Conservation (phyloP, 257 asterid genomes). For the Penstemon davidsonii region DNA sequence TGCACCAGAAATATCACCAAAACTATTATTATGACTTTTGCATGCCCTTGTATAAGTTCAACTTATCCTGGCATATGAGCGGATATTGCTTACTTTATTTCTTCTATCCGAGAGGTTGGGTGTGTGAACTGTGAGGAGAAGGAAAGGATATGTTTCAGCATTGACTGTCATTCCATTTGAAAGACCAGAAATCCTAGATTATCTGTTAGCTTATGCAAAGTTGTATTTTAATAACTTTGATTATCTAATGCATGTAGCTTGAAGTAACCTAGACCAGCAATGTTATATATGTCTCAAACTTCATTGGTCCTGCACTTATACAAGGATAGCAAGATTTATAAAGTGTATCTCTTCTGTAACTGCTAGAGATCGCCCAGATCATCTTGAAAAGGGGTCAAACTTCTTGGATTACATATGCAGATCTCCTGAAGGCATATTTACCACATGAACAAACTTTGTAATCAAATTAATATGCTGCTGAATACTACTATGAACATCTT, state of each 20-base stretch:
- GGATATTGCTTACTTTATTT: too few relatives aligned
- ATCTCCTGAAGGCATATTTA: background rate
- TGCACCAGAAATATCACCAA: background rate
- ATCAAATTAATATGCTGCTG: background rate
- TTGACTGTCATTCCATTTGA: too few relatives aligned
- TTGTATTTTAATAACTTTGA: background rate
- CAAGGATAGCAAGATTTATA: background rate
- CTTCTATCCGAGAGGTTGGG: too few relatives aligned
- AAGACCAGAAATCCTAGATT: background rate
- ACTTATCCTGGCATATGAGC: too few relatives aligned
- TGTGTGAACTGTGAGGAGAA: too few relatives aligned
- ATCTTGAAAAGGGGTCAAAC: background rate
- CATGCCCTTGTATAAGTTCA: too few relatives aligned
- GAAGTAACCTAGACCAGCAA: background rate
- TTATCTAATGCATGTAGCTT: slow-evolving; percentile 3
- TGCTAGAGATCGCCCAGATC: slow-evolving; percentile 10
- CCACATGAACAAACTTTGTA: background rate
- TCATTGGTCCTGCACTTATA: slow-evolving; percentile 13
- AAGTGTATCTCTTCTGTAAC: background rate
- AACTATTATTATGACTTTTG: background rate
- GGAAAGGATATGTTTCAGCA: too few relatives aligned
- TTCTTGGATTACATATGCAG: background rate
- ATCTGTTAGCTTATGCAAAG: background rate
- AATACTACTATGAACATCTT: background rate
- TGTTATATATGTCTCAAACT: background rate